These are phyloP conservation scores for Corynascus novoguineensis DNA, from an alignment of 495 filamentous ascomycete genomes.

Conservation along the genomic window DNA sequence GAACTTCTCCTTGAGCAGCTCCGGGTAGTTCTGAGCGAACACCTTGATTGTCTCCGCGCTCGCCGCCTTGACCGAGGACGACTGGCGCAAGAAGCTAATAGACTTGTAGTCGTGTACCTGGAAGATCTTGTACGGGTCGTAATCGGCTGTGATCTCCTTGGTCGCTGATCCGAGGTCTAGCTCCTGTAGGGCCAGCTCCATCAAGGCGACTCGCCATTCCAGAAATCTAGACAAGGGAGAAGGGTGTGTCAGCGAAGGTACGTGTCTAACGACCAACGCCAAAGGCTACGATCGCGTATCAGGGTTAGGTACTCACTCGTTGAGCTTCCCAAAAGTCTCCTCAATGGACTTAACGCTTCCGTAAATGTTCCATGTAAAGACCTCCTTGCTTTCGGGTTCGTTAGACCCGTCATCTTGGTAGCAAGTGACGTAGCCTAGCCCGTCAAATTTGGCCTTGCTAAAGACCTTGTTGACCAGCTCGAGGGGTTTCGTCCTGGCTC, in stretches of 20 bases:
- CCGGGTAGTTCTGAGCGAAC: slow-evolving; percentile 75
- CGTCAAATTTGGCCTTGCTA: slow-evolving; percentile 50
- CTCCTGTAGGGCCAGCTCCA: slow-evolving; percentile 72
- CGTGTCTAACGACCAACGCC: too few species aligned
- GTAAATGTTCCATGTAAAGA: slow-evolving; percentile 82
- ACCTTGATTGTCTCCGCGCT: slow-evolving; percentile 72
- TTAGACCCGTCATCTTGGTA: slow-evolving; percentile 30
- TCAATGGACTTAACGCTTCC: slow-evolving; percentile 66
- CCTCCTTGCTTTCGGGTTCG: slow-evolving; percentile 45
- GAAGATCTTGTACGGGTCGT: slow-evolving; percentile 79
- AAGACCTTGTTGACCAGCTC: slow-evolving; percentile 45
- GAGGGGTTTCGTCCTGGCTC: slow-evolving; percentile 53
- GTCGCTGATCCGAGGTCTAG: slow-evolving; percentile 62
- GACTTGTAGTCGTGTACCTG: slow-evolving; percentile 88
- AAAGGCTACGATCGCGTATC: too few species aligned
- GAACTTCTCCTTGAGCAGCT: slow-evolving; percentile 81
- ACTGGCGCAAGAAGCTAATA: slow-evolving; percentile 72
- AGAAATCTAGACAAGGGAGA: slow-evolving; percentile 61
- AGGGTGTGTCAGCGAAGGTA: too few species aligned
- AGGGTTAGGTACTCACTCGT: slow-evolving; percentile 54
- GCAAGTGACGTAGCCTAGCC: slow-evolving; percentile 51
- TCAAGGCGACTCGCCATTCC: slow-evolving; percentile 77
- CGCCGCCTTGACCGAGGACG: slow-evolving; percentile 61
- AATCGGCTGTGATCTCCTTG: slow-evolving; percentile 64
- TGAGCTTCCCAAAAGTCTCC: slow-evolving; percentile 67